Percentiles rank a stretch among this genome's conserved stretches.
Evolutionary conservation across 75 land plant genomes (phyloP).

Genomic region (Ceratopteris richardii): DNA sequence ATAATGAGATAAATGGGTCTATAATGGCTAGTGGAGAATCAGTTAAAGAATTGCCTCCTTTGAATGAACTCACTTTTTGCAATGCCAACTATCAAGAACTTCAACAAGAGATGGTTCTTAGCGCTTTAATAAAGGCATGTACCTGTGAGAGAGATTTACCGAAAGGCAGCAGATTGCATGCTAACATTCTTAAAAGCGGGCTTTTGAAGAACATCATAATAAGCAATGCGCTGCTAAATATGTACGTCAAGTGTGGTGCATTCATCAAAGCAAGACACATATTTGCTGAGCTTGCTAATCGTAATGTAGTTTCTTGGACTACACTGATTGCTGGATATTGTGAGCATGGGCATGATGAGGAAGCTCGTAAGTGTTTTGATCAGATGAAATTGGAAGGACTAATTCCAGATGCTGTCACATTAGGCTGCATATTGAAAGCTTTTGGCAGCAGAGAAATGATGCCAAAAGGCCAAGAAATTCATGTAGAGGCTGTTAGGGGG

Average conservation of each 20-base stretch:
- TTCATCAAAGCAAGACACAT: conserved; percentile 5
- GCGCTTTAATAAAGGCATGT: conserved; percentile 19
- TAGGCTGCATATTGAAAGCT: conserved; percentile 11
- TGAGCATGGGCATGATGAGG: not conserved
- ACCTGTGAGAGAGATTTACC: not conserved
- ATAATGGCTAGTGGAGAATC: too few relatives aligned
- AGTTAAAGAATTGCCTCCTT: too few relatives aligned
- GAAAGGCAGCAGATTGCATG: conserved; percentile 4
- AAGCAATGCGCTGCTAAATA: conserved; percentile 7
- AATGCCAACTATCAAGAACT: not conserved
- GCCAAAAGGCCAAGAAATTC: conserved; percentile 7
- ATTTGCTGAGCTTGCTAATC: conserved; percentile 1
- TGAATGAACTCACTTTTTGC: too few relatives aligned
- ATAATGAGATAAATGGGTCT: too few relatives aligned
- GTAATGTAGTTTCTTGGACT: conserved; percentile 14
- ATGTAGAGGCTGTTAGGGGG: not conserved
- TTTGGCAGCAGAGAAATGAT: conserved; percentile 5
- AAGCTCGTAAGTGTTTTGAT: conserved; percentile 1
- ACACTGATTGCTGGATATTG: conserved; percentile 13
- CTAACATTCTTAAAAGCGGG: not conserved
- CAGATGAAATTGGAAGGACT: conserved; percentile 6
- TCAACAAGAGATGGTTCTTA: conserved; percentile 28
- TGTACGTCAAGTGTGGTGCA: conserved; percentile 18
- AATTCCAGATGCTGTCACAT: conserved; percentile 7
- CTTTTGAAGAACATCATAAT: not conserved